phyloP scores from a whole-genome alignment of 192 early-diverging fungal species.

The Helicostylum pulchrum region DNA sequence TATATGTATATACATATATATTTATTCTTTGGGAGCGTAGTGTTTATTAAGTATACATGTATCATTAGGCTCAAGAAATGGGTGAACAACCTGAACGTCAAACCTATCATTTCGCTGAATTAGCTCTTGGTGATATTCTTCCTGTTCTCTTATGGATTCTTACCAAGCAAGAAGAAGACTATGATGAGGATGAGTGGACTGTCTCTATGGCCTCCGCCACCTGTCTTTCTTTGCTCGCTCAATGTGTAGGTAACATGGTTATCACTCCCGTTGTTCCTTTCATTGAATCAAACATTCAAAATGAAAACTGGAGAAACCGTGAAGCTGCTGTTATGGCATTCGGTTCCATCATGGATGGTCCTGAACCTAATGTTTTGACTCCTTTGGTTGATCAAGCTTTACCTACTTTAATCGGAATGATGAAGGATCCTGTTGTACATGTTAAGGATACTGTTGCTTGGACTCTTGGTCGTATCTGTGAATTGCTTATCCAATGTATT shows the following conservation, averaged over 20 bases:
- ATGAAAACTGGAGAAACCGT: conserved; percentile 87
- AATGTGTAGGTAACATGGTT: conserved; percentile 76
- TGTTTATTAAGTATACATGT: neutral
- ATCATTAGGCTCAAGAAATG: conserved; percentile 37
- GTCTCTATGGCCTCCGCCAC: conserved; percentile 97
- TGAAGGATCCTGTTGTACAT: conserved; percentile 80
- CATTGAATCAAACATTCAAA: conserved; percentile 82
- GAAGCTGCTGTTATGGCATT: conserved; percentile 99
- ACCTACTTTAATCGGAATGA: conserved; percentile 84
- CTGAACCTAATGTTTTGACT: conserved; percentile 55
- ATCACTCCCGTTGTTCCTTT: conserved; percentile 86
- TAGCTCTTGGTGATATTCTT: conserved; percentile 74
- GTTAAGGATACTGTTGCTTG: conserved; percentile 98
- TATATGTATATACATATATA: no score
- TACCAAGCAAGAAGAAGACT: conserved; percentile 96
- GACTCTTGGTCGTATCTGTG: conserved; percentile 96
- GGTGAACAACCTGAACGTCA: conserved; percentile 47
- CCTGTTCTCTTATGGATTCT: conserved; percentile 84
- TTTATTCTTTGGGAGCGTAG: no score
- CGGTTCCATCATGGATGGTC: conserved; percentile 97
- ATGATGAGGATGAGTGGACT: conserved; percentile 99
- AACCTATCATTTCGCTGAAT: conserved; percentile 76
- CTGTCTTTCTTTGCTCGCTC: conserved; percentile 85
- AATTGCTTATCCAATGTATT: conserved; percentile 71
- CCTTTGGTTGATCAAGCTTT: conserved; percentile 81